Evolutionary conservation across 345 rosid genomes (phyloP), one percentile per base, ranked within the genome.

Genomic region (Lepidium didymum): DNA sequence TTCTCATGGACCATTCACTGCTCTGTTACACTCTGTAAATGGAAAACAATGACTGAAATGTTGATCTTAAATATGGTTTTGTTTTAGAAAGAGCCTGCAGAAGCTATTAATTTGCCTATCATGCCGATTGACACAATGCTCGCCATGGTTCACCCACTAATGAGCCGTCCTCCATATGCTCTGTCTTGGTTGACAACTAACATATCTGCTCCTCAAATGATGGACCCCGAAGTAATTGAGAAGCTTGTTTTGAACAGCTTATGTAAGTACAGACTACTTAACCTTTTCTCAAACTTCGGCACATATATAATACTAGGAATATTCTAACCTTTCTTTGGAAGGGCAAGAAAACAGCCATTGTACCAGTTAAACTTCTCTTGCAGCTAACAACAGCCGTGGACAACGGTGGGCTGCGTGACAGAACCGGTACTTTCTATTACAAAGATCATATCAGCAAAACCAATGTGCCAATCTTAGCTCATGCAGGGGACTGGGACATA

Each of bases 401-500:
- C 38, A 82, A 84, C 2, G 54, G 65, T 19, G 96, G 98, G 41
- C 71, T 93, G 62, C 60, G 82, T 42, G 85, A 83, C 58, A 62
- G 96, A 64, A 78, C 76, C 43, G 84, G 93, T 25, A 79, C 75
- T 44, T 84, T 86, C 84, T 75, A 68, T 46, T 90, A 88, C 85
- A 90, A 92, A 78, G 81, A 86, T 21, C 89, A 85, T 64, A 73
- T 88, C 27, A 19, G 78, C 64, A 88, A 80, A 83, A 78, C 82
- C 86, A 85, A 68, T 40, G 87, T 92, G 47, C 98, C 96, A 0
- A 53, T 90, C 56, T 77, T 90, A 63, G 96, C 96, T 12, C 55
- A 87, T 55, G 96, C 96, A n/a, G 96, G 85, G 33, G 93, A 92
- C 79, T 84, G 80, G 75, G 98, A 86, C 51, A 52, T 67, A 21